These are phyloP conservation scores for Penicillium sp. DNA, from an alignment of 2,329 filamentous ascomycete species.

Conservation along the genomic window DNA sequence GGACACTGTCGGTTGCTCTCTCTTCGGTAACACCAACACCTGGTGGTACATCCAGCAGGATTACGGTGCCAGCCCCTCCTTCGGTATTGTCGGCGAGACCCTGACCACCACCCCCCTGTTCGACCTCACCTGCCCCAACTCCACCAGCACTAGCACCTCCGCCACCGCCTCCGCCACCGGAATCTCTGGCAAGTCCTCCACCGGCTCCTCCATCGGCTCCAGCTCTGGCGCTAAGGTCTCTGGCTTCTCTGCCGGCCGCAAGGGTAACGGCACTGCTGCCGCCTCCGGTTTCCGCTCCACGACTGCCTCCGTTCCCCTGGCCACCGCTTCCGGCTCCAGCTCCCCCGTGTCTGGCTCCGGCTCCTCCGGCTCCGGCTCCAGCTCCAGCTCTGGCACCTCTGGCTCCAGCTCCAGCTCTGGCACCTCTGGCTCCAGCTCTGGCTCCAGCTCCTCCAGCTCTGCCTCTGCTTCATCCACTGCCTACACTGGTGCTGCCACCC, in stretches of 20 bases:
- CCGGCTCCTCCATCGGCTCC: conserved; percentile 14
- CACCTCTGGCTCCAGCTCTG: background rate
- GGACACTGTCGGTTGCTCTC: conserved; percentile 72
- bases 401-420: background rate
- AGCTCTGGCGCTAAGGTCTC: conserved; percentile 14
- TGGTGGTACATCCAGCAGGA: conserved; percentile 48
- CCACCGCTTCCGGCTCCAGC: conserved; percentile 1
- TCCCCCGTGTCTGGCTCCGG: conserved; percentile 3
- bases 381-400: background rate
- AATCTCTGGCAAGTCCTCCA: conserved; percentile 12
- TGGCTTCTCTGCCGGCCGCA: background rate
- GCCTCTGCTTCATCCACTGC: conserved; percentile 9
- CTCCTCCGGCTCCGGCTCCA: background rate
- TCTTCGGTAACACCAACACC: conserved; percentile 42
- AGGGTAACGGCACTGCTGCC: background rate
- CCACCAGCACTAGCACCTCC: conserved; percentile 22
- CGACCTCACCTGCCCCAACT: conserved; percentile 36
- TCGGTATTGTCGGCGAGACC: conserved; percentile 38
- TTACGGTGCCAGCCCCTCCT: conserved; percentile 37
- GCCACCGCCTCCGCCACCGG: conserved; percentile 19
- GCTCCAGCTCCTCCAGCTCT: conserved; percentile 3
- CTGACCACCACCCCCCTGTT: conserved; percentile 40
- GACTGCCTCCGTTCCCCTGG: background rate
- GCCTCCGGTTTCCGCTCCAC: background rate
- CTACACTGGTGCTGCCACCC: conserved; percentile 13